Evolutionary conservation across 345 rosid species (phyloP).

Genomic region (Angophora floribunda): DNA sequence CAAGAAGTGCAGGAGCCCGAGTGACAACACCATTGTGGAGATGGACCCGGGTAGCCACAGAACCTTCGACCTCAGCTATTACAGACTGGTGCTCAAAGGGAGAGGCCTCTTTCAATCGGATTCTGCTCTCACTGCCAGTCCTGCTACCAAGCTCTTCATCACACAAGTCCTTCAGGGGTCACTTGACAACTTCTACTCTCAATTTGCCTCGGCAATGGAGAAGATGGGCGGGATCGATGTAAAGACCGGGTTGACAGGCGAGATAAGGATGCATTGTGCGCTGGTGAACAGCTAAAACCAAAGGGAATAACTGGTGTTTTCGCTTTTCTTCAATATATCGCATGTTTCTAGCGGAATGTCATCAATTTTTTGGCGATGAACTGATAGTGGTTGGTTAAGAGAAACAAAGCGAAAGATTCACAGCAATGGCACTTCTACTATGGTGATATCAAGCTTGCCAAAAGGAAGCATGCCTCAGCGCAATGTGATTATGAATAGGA

Average conservation of each 20-base stretch:
- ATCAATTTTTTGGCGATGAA: neutral
- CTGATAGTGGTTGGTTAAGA: neutral
- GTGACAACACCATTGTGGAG: conserved; percentile 52
- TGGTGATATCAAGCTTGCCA: neutral
- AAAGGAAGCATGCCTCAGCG: neutral
- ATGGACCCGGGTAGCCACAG: conserved; percentile 79
- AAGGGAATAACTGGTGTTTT: neutral
- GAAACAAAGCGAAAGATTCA: neutral
- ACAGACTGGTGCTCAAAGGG: conserved; percentile 36
- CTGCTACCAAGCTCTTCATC: conserved; percentile 29
- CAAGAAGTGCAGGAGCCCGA: conserved; percentile 48
- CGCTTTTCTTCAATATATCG: neutral
- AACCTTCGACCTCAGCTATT: conserved; percentile 72
- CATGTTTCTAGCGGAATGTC: neutral
- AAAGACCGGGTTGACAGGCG: conserved; percentile 57
- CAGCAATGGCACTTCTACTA: no score
- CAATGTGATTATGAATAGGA: neutral
- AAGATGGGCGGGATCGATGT: conserved; percentile 64
- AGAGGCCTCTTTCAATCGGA: conserved; percentile 79
- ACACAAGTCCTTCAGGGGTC: conserved; percentile 46
- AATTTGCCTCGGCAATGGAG: conserved; percentile 69
- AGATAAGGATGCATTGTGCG: conserved; percentile 67
- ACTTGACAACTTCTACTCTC: conserved; percentile 27
- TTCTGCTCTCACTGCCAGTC: conserved; percentile 49
- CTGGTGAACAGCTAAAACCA: conserved; percentile 22